phyloP scores from a whole-genome alignment of 192 early-diverging fungal species.

The Coemansia sp. region DNA sequence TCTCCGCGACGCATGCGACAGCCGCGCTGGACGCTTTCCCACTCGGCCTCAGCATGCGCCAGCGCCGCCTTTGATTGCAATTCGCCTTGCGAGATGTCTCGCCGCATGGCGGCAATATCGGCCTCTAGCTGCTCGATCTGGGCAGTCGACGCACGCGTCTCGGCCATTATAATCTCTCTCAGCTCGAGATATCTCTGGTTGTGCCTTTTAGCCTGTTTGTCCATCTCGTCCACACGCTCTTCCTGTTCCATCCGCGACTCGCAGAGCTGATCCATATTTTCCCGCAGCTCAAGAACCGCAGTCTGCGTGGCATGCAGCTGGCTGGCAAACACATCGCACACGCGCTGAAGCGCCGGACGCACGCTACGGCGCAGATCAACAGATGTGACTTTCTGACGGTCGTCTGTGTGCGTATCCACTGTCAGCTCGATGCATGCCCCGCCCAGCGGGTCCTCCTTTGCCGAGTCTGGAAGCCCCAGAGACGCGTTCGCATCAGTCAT shows the following conservation, averaged over 20 bases:
- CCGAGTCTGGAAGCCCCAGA: slow-evolving; percentile 18
- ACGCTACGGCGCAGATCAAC: slow-evolving; percentile 50
- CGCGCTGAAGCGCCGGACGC: slow-evolving; percentile 45
- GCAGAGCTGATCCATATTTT: slow-evolving; percentile 45
- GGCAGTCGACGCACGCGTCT: slow-evolving; percentile 33
- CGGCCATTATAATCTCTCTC: slow-evolving; percentile 40
- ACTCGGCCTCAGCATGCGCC: slow-evolving; percentile 48
- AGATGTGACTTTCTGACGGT: slow-evolving; percentile 41
- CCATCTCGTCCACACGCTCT: slow-evolving; percentile 48
- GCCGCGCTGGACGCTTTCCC: slow-evolving; percentile 54
- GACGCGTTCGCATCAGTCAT: slow-evolving; percentile 10
- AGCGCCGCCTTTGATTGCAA: slow-evolving; percentile 47
- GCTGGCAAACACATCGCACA: slow-evolving; percentile 49
- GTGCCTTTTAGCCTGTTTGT: slow-evolving; percentile 46
- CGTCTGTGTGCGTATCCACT: slow-evolving; percentile 38
- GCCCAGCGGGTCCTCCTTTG: slow-evolving; percentile 39
- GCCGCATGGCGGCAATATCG: slow-evolving; percentile 50
- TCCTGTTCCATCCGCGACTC: slow-evolving; percentile 50
- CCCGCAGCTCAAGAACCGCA: slow-evolving; percentile 38
- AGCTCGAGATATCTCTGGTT: slow-evolving; percentile 50
- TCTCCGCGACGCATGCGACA: slow-evolving; percentile 46
- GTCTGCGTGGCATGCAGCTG: slow-evolving; percentile 48
- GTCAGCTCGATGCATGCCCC: slow-evolving; percentile 44
- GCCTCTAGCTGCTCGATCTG: slow-evolving; percentile 55
- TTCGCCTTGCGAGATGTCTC: slow-evolving; percentile 46